Base-by-base conservation (phyloP, 139 green algal genomes). In the Penium margaritaceum region DNA sequence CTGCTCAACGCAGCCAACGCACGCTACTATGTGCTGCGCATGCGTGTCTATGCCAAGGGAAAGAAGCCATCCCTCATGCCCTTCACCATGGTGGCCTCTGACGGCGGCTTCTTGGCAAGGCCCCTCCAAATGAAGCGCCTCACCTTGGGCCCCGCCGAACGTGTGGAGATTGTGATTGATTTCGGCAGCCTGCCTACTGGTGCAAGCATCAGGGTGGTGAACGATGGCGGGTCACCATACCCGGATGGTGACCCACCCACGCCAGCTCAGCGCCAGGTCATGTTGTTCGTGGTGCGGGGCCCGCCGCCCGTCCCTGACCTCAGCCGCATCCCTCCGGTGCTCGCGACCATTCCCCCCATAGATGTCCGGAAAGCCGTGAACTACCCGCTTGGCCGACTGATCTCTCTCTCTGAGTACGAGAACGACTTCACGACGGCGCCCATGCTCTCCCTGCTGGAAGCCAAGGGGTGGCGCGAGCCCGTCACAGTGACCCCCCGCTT, bases 1-100 rank as follows among this genome's bases (percentile, higher is more conserved):
- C 62, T 76, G 14, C 1, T 76, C 51, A 58, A 57, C 17, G 55
- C 9, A 17, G 12, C n/a, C 32, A 71, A 76, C 19, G 69, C 69
- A 4, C 51, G 69, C 3, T 76, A 72, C 41, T 39, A 57, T 12
- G 60, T 72, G 7, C 39, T 76, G 1, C 1, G 12, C 37, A 32
- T 76, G 27, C 5, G 53, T 0, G 44, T 41, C 67, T 47, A 39
- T 67, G 9, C 39, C 9, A 15, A 15, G 4, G 29, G 64, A 5
- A 32, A n/a, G 17, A 17, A 17, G 12, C 19, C 43, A 33, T 21
- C 17, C 5, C n/a, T 65, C 39, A 33, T 36, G 15, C 39, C 67
- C 27, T 74, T 74, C 43, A 34, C 24, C 29, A n/a, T 60, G 9
- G 53, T 76, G 2, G 68, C 30, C 2, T 63, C 68, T 3, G 68